Percentiles rank a stretch among this genome's conserved stretches.
phyloP scores from a whole-genome alignment of 805 yeast genomes.

The Diddensiella transvaalensis region DNA sequence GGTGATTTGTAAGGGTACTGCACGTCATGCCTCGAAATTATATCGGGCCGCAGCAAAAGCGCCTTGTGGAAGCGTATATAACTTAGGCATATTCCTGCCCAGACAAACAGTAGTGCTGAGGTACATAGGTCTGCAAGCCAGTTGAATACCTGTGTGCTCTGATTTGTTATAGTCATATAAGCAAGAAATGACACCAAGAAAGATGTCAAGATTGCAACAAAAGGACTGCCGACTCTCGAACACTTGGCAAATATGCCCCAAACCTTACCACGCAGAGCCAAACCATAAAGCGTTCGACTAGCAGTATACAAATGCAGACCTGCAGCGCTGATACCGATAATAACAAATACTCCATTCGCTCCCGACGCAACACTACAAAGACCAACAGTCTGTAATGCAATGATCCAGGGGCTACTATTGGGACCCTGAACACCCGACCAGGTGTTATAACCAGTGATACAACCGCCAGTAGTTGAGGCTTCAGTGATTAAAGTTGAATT shows the following conservation, averaged over 20 bases:
- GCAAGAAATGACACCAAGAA: constrained; percentile 59
- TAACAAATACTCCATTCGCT: constrained; percentile 50
- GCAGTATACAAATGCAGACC: constrained; percentile 58
- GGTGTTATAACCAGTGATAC: not conserved
- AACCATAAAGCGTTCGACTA: constrained; percentile 54
- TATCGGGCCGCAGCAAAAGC: constrained; percentile 56
- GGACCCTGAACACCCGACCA: constrained; percentile 9
- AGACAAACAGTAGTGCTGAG: constrained; percentile 71
- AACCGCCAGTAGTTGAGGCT: not conserved
- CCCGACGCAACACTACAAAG: constrained; percentile 48
- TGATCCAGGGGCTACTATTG: constrained; percentile 41
- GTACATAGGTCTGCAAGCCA: constrained; percentile 65
- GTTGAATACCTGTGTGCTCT: constrained; percentile 61
- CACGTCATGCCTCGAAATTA: constrained; percentile 57
- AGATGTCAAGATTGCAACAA: constrained; percentile 61
- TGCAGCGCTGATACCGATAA: constrained; percentile 56
- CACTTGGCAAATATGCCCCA: constrained; percentile 61
- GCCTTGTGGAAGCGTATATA: constrained; percentile 64
- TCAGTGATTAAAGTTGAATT: not conserved
- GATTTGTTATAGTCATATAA: constrained; percentile 53
- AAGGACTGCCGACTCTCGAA: constrained; percentile 67
- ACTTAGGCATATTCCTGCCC: constrained; percentile 70
- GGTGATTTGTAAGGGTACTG: constrained; percentile 68
- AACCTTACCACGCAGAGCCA: constrained; percentile 54
- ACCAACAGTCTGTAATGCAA: constrained; percentile 52